Evolutionary conservation across 2,329 filamentous ascomycete species (phyloP).

Genomic region (Didymella pinodella): DNA sequence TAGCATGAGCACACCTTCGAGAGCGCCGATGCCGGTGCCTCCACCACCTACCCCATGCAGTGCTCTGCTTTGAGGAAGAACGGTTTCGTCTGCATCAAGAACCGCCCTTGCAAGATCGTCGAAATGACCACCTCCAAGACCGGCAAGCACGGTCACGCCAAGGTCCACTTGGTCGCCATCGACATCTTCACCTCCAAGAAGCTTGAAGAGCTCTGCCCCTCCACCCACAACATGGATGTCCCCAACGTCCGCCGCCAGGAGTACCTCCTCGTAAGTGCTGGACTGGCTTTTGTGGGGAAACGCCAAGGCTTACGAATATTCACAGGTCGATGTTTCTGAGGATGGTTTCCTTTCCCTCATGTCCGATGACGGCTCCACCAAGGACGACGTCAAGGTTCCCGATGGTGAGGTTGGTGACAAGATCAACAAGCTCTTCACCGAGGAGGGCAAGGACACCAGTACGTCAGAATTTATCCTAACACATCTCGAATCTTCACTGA

Average conservation of each 20-base stretch:
- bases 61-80: slow-evolving; percentile 99
- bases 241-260: slow-evolving; percentile 90
- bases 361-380: slow-evolving; percentile 82
- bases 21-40: slow-evolving; percentile 94
- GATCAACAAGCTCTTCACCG: slow-evolving; percentile 80
- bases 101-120: slow-evolving; percentile 99
- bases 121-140: slow-evolving; percentile 99
- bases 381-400: slow-evolving; percentile 94
- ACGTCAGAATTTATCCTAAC: slow-evolving; percentile 56
- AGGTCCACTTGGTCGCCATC: slow-evolving; percentile 97
- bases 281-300: slow-evolving; percentile 3
- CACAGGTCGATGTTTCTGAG: slow-evolving; percentile 87
- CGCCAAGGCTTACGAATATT: slow-evolving; percentile 28
- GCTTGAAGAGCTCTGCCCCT: slow-evolving; percentile 97
- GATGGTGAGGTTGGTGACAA: slow-evolving; percentile 88
- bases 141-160: slow-evolving; percentile 99
- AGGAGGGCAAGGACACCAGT: slow-evolving; percentile 94
- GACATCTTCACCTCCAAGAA: slow-evolving; percentile 99
- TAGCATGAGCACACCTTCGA: slow-evolving; percentile 79
- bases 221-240: slow-evolving; percentile 97
- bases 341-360: slow-evolving; percentile 96
- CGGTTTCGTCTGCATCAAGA: slow-evolving; percentile 98
- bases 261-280: slow-evolving; percentile 87
- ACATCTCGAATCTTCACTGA: slow-evolving; percentile 25
- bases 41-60: slow-evolving; percentile 94